Conservation (phyloP, 2,329 filamentous ascomycete species). For the Colletotrichum gloeosporioides region DNA sequence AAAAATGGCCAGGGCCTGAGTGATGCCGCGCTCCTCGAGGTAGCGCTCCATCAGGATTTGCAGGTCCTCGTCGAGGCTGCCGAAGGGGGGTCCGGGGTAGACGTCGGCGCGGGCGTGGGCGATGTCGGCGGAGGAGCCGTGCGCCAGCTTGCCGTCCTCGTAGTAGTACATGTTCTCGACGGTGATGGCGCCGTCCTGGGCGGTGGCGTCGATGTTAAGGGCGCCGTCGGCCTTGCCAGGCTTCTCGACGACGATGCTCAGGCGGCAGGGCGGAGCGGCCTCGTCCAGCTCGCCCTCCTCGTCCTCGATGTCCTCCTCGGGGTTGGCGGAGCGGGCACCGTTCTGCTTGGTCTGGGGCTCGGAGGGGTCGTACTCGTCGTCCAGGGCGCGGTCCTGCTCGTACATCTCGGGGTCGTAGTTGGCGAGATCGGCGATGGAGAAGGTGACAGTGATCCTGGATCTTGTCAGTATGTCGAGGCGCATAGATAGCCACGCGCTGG, state of each 20-base stretch:
- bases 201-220: constrained; percentile 84
- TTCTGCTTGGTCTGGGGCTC: constrained; percentile 59
- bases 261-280: constrained; percentile 76
- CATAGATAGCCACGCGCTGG: not conserved
- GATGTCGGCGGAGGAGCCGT: constrained; percentile 76
- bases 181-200: constrained; percentile 84
- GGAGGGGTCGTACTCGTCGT: constrained; percentile 53
- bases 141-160: constrained; percentile 76
- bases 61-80: constrained; percentile 93
- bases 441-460: constrained; percentile 73
- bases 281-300: constrained; percentile 53
- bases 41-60: constrained; percentile 92
- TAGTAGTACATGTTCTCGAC: constrained; percentile 94
- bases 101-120: constrained; percentile 77
- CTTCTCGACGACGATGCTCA: constrained; percentile 91
- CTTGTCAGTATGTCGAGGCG: not conserved
- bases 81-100: constrained; percentile 92
- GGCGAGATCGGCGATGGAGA: constrained; percentile 85
- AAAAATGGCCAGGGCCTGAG: constrained; percentile 84
- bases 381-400: constrained; percentile 59
- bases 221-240: constrained; percentile 73
- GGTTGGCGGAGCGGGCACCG: constrained; percentile 55
- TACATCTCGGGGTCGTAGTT: constrained; percentile 65
- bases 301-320: constrained; percentile 59
- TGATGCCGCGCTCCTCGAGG: constrained; percentile 92